Evolutionary conservation across 2,329 filamentous ascomycete species (phyloP), one percentile per base, ranked within the genome.

Genomic region (Colletotrichum echinochloae): DNA sequence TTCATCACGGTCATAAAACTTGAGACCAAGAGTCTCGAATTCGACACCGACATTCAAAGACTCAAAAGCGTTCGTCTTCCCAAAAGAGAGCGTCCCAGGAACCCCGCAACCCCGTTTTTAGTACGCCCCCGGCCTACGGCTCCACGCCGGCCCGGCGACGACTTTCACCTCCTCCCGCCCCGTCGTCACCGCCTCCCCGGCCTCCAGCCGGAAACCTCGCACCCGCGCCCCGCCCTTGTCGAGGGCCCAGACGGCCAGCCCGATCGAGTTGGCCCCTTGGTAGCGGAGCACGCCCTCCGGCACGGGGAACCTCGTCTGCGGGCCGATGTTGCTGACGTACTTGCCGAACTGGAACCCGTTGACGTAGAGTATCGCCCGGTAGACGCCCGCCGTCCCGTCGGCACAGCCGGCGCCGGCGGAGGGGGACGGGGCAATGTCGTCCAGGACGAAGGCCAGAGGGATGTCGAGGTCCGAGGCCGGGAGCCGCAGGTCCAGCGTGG

Each of bases 281-380:
- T 94, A 92, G 76, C 95, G 87, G 60, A 94, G 81, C 28, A 95
- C 84, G 28, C 92, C 91, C 80, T 94, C 88, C 0, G 92, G 92
- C 0, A 95, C 92, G 1, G 91, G 91, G 77, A 90, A 95, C 2
- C 79, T 83, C 0, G 85, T 89, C 81, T 95, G 92, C 1, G 93
- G 93, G 0, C 93, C 93, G n/a, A 94, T 84, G 73, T 94, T 91
- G 76, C 89, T 90, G n/a, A 88, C 79, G 63, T 83, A 84, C 69
- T 83, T 81, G 8, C 84, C 84, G 70, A 90, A 94, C 78, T 94
- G 92, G 79, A 90, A 94, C 1, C 92, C 92, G 74, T 94, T 94
- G 54, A 94, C 89, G 75, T 87, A 94, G 8, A 94, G 80, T 74
- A 91, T 86, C 1, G 84, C 88, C 23, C 92, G 84, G 72, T 91